Conservation (phyloP, 495 filamentous ascomycete species). For the Trichoderma gamsii region DNA sequence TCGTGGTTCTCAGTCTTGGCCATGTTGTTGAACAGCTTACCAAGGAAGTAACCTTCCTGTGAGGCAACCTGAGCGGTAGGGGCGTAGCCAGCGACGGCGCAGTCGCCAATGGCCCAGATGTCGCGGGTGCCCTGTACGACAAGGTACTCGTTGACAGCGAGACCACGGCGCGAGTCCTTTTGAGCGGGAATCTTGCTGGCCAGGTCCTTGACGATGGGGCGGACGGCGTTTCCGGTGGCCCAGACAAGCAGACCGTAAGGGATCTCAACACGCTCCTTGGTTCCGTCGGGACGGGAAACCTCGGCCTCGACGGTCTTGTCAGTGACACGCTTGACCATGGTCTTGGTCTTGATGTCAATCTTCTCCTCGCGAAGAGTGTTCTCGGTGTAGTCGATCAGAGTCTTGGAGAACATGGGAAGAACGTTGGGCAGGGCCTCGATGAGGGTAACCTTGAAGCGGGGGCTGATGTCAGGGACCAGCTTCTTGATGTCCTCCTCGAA, state of each 20-base stretch:
- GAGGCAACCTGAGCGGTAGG: conserved; percentile 94
- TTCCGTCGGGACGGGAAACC: conserved; percentile 75
- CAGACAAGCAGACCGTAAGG: conserved; percentile 96
- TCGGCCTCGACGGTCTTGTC: conserved; percentile 93
- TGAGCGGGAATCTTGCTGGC: conserved; percentile 90
- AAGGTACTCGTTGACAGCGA: conserved; percentile 96
- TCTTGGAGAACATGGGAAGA: conserved; percentile 97
- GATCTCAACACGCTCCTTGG: conserved; percentile 70
- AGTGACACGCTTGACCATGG: conserved; percentile 95
- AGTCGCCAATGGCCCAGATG: conserved; percentile 80
- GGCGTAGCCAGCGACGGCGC: conserved; percentile 92
- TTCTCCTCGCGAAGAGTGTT: conserved; percentile 97
- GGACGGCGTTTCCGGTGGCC: conserved; percentile 95
- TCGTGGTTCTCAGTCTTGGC: conserved; percentile 82
- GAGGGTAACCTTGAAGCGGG: conserved; percentile 93
- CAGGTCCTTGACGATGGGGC: conserved; percentile 80
- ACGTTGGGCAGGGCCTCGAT: conserved; percentile 98
- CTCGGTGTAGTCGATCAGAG: conserved; percentile 98
- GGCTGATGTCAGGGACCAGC: conserved; percentile 90
- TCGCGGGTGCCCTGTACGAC: conserved; percentile 95
- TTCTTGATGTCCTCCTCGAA: conserved; percentile 96
- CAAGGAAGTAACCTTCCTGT: conserved; percentile 94
- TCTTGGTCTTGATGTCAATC: conserved; percentile 95
- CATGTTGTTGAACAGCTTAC: conserved; percentile 95
- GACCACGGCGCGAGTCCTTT: conserved; percentile 87